A percentile compares a stretch with the other conserved stretches of the same genome.
These are phyloP conservation scores for Aspergillus brunneoviolaceus DNA, from an alignment of 2,329 filamentous ascomycete species.

Conservation along the genomic window DNA sequence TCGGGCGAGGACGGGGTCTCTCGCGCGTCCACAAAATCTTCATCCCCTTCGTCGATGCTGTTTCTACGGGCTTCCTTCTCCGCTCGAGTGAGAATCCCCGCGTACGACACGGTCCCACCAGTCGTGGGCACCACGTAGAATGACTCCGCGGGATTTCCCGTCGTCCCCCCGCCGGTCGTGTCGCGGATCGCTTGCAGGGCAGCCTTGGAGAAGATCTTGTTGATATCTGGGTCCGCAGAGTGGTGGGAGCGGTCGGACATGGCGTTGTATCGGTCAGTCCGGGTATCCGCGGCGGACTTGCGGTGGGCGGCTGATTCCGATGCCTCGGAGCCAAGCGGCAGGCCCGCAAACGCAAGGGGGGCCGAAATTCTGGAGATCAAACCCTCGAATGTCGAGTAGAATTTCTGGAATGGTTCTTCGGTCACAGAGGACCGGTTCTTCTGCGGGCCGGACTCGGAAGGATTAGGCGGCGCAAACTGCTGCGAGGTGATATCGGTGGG, in stretches of 20 bases:
- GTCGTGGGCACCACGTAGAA: conserved; percentile 95
- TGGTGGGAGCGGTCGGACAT: conserved; percentile 40
- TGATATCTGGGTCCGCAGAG: conserved; percentile 69
- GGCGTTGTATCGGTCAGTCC: conserved; percentile 40
- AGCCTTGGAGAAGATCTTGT: conserved; percentile 79
- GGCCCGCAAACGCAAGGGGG: conserved; percentile 85
- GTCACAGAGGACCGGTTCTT: conserved; percentile 26
- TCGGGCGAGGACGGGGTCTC: conserved; percentile 60
- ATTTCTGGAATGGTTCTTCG: conserved; percentile 82
- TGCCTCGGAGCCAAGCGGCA: conserved; percentile 66
- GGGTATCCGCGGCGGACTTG: conserved; percentile 37
- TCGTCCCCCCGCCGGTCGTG: conserved; percentile 53
- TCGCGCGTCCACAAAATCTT: conserved; percentile 86
- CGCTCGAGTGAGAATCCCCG: conserved; percentile 70
- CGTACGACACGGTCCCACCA: conserved; percentile 89
- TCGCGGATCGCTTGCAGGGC: conserved; percentile 76
- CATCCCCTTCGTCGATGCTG: conserved; percentile 66
- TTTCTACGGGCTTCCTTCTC: conserved; percentile 45
- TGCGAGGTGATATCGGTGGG: conserved; percentile 37
- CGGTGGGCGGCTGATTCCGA: conserved; percentile 26
- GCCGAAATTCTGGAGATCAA: conserved; percentile 87
- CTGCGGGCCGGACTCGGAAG: conserved; percentile 26
- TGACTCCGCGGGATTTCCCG: conserved; percentile 62
- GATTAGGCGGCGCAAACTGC: conserved; percentile 31
- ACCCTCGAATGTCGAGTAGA: conserved; percentile 88